Conservation (phyloP, 176 grass and related monocot species). For the Canna indica region DNA sequence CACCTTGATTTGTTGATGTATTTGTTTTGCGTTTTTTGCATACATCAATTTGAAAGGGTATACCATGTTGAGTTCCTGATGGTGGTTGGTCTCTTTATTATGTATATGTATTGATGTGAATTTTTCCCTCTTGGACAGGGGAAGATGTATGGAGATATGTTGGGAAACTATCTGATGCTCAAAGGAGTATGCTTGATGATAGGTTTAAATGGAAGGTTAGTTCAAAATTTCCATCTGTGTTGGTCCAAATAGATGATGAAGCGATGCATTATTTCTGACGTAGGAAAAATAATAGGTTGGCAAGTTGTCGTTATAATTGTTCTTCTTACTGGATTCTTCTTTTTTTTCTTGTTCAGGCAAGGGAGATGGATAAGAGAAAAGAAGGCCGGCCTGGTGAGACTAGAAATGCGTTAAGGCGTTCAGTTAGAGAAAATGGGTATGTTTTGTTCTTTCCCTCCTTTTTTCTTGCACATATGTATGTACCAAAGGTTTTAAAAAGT, state of each 20-base stretch:
- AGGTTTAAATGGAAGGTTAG: constrained; percentile 99
- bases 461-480: neutral
- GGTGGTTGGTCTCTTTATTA: neutral
- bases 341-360: constrained; percentile 45
- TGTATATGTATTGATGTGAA: neutral
- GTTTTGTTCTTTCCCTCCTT: constrained; percentile 1
- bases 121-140: constrained; percentile 36
- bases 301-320: neutral
- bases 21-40: neutral
- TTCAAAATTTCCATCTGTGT: neutral
- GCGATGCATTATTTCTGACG: neutral
- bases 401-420: constrained; percentile 87
- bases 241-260: neutral
- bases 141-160: constrained; percentile 98
- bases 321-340: constrained; percentile 6
- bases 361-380: constrained; percentile 98
- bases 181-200: constrained; percentile 99
- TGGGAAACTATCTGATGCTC: constrained; percentile 97
- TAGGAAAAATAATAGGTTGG: neutral
- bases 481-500: neutral
- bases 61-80: neutral
- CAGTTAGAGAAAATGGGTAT: constrained; percentile 91
- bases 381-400: constrained; percentile 92
- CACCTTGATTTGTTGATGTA: neutral
- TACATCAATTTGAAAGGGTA: neutral